Percentiles rank a stretch among this genome's conserved stretches.
Evolutionary conservation across 306 rosid genomes (phyloP).

Genomic region (Cucurbita maxima): DNA sequence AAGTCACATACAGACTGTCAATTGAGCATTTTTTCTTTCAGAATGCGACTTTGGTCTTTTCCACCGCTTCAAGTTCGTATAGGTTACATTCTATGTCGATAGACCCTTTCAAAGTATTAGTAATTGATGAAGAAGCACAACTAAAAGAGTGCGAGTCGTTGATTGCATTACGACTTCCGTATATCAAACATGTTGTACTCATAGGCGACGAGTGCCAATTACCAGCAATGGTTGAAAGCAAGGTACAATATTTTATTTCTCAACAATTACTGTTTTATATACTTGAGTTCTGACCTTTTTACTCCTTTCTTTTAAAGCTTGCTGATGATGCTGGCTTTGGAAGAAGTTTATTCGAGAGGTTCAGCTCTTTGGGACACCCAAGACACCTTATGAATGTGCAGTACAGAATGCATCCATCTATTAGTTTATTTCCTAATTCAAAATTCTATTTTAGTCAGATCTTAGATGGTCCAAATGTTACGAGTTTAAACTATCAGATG

Average conservation of each 20-base stretch:
- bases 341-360: slow-evolving; percentile 65
- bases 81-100: slow-evolving; percentile 29
- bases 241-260: slow-evolving; percentile 8
- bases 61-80: slow-evolving; percentile 56
- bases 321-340: slow-evolving; percentile 44
- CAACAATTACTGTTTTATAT: not conserved
- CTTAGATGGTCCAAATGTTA: slow-evolving; percentile 41
- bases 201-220: slow-evolving; percentile 73
- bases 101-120: slow-evolving; percentile 30
- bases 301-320: slow-evolving; percentile 22
- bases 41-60: slow-evolving; percentile 46
- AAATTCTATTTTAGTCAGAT: slow-evolving; percentile 36
- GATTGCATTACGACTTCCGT: slow-evolving; percentile 48
- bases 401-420: slow-evolving; percentile 77
- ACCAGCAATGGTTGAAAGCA: slow-evolving; percentile 55
- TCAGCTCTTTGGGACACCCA: slow-evolving; percentile 27
- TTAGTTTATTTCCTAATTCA: slow-evolving; percentile 56
- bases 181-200: slow-evolving; percentile 42
- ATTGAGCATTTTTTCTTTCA: slow-evolving; percentile 36
- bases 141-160: slow-evolving; percentile 62
- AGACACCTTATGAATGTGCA: slow-evolving; percentile 49
- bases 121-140: slow-evolving; percentile 80
- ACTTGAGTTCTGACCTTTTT: not conserved
- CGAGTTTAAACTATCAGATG: slow-evolving; percentile 22
- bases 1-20: not conserved